phyloP scores from a whole-genome alignment of 495 filamentous ascomycete species.

The Schizothecium vesticola region DNA sequence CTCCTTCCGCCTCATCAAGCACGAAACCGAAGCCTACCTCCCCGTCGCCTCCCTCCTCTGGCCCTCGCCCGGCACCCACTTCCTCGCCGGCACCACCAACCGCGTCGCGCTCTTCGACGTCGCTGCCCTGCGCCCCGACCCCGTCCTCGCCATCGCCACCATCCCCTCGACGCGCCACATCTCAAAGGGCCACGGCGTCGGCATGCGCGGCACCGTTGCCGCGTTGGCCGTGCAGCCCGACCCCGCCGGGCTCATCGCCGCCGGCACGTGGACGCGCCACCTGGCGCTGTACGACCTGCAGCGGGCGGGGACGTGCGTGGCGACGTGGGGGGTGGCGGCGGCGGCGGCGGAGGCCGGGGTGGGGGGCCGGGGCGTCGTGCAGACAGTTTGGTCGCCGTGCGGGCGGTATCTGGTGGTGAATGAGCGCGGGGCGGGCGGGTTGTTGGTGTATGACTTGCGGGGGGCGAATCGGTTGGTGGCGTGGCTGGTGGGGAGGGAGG shows the following conservation, averaged over 20 bases:
- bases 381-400: constrained; percentile 75
- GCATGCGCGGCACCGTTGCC: constrained; percentile 80
- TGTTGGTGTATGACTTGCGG: constrained; percentile 81
- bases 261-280: constrained; percentile 73
- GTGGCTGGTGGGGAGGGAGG: constrained; percentile 63
- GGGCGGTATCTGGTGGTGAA: constrained; percentile 82
- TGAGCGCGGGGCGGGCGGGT: constrained; percentile 70
- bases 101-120: constrained; percentile 76
- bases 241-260: constrained; percentile 56
- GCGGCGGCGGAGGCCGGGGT: constrained; percentile 35
- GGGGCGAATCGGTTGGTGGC: constrained; percentile 63
- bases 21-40: constrained; percentile 73
- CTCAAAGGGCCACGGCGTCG: constrained; percentile 62
- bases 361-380: constrained; percentile 65
- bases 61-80: constrained; percentile 51
- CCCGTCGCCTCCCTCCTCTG: constrained; percentile 72
- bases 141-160: constrained; percentile 59
- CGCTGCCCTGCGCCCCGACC: constrained; percentile 43
- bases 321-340: constrained; percentile 54
- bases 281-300: constrained; percentile 71
- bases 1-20: constrained; percentile 65
- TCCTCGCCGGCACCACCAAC: constrained; percentile 69
- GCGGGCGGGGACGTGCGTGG: constrained; percentile 59
- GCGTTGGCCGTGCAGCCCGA: constrained; percentile 47
- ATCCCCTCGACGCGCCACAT: constrained; percentile 70